Base-by-base conservation (phyloP, 225 moss, liverwort and hornwort species). In the Bryum argenteum region DNA sequence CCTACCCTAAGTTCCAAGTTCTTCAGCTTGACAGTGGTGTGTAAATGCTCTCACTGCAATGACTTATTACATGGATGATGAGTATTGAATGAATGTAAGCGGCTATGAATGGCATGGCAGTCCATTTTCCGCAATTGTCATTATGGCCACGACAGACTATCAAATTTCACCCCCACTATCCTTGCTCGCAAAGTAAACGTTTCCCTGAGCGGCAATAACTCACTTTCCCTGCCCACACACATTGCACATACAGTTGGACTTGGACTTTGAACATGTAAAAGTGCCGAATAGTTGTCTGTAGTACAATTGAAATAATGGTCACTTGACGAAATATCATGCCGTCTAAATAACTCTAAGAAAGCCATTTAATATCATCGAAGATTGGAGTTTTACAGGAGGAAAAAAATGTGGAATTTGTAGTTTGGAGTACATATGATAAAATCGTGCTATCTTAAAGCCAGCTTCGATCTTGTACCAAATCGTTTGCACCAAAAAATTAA, bases 61-160 rank as follows among this genome's bases (percentile, higher is more conserved):
- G 68, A 41, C 54, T 62, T 8, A 33, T 33, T 33, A 26, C 60
- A 21, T 54, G 61, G 16, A 76, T 37, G 69, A 54, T 0, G 0
- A 69, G 55, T 38, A 45, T 55, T 69, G 28, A 76, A 62, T 76
- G 54, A 14, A 21, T 41, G 61, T 54, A 16, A 37, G 62, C 54
- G 19, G 66, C 68, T 68, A 75, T 69, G 76, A 76, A 76, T 76
- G 69, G 62, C 7, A 0, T 76, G 63, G 37, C 70, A 63, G 63
- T 47, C 17, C 47, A n/a, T 22, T 20, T 47, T 56, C 63, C 33
- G 63, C 37, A 63, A 6, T 5, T 17, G 22, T 5, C 63, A 44
- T 76, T 38, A 70, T 76, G 63, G 56, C n/a, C 17, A 61, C 21
- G 11, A n/a, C 63, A 70, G 1, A 44, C 70, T n/a, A 70, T 63